Base-by-base conservation (phyloP, 2,329 filamentous ascomycete species). In the Botrytis tulipae region DNA sequence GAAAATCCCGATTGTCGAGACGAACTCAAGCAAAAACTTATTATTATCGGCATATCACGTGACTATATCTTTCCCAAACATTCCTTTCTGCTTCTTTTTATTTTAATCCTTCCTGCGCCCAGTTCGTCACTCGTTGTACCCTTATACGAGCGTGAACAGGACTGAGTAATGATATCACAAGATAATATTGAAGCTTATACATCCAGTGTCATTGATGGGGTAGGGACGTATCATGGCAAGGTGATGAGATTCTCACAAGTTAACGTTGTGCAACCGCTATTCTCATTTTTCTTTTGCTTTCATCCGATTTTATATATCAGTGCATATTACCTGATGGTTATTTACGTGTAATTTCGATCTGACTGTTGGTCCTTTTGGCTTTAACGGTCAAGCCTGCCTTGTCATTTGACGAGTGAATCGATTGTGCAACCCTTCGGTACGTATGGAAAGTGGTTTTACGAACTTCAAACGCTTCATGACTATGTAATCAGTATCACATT, bases 101-200 rank as follows among this genome's bases (percentile, higher is more conserved):
- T 20, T 25, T 14, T 4, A 51, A 9, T 51, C 12, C 4, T 10
- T 14, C 25, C 14, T n/a, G 25, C 1, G 5, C 48, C 10, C 25
- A 14, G 6, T 3, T n/a, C 0, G 5, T n/a, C 25, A 51, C 12
- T 51, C 10, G 25, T 4, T 51, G 25, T 51, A 51, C 12, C 25
- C 10, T n/a, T n/a, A 51, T 14, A n/a, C 4, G 48, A 3, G 25
- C 25, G 1, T 51, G 1, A 1, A 14, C 5, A 10, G 6, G 0
- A 51, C 4, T 3, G 0, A 0, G 0, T 3, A n/a, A 51, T 51
- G 22, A n/a, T 5, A 0, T n/a, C 1, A 18, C 4, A 14, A 1
- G 4, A 14, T 18, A 1, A n/a, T 14, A n/a, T 14, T 51, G 12
- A 14, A 51, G 48, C 9, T 3, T 14, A 2, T 6, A n/a, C 10